Evolutionary conservation across 2,329 filamentous ascomycete species (phyloP).

Genomic region (Aspergillus sp.): DNA sequence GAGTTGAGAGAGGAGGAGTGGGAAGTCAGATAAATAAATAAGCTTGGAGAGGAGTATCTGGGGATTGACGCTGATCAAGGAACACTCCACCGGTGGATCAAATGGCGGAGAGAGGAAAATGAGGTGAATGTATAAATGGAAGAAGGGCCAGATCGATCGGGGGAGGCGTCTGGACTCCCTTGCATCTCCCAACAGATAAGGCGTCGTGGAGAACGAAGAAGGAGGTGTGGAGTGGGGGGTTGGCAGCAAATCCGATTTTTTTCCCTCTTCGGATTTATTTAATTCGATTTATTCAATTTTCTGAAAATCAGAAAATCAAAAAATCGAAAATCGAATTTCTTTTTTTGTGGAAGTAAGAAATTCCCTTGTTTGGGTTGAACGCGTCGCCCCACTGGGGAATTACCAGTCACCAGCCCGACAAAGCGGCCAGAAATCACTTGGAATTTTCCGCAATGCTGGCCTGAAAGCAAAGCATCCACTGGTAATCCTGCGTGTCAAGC

Average conservation of each 20-base stretch:
- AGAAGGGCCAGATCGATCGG: conserved; percentile 27
- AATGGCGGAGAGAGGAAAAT: conserved; percentile 12
- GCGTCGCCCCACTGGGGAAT: conserved; percentile 17
- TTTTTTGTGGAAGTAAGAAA: conserved; percentile 2
- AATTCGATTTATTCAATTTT: conserved; percentile 12
- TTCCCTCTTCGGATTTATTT: conserved; percentile 11
- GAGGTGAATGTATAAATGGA: conserved; percentile 12
- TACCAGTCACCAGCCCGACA: conserved; percentile 13
- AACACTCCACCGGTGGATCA: conserved; percentile 7
- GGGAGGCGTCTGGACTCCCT: conserved; percentile 27
- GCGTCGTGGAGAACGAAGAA: conserved; percentile 16
- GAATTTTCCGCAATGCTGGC: conserved; percentile 16
- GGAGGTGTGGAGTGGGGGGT: conserved; percentile 10
- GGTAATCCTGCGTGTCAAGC: conserved; percentile 21
- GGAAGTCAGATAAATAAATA: conserved; percentile 12
- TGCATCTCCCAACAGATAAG: conserved; percentile 30
- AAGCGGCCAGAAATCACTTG: conserved; percentile 12
- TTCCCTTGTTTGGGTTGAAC: background rate
- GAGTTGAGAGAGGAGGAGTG: background rate
- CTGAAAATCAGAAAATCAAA: conserved; percentile 6
- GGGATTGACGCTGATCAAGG: background rate
- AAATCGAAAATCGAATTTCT: too few species aligned
- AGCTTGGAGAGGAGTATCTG: background rate
- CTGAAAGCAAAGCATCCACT: conserved; percentile 15
- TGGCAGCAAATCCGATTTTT: conserved; percentile 10